These are phyloP conservation scores for Funneliformis geosporum DNA, from an alignment of 192 early-diverging fungal genomes.

Conservation along the genomic window DNA sequence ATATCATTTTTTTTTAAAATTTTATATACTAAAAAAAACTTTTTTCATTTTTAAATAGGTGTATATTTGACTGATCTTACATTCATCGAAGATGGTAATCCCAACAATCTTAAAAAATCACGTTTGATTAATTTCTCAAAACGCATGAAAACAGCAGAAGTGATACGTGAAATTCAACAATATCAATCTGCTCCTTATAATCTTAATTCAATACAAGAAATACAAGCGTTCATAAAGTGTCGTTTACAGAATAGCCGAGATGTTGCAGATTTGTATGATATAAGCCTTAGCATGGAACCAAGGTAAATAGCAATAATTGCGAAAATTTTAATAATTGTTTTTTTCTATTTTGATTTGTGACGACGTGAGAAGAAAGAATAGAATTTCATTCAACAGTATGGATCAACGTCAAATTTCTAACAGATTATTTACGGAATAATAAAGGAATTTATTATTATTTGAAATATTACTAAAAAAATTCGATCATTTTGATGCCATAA, in stretches of 20 bases:
- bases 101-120: constrained; percentile 65
- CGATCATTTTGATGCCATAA: neutral
- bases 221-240: constrained; percentile 76
- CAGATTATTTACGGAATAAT: no score
- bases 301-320: constrained; percentile 55
- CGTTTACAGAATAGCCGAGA: constrained; percentile 69
- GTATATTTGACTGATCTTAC: constrained; percentile 90
- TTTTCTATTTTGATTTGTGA: constrained; percentile 17
- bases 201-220: constrained; percentile 77
- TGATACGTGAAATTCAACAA: constrained; percentile 90
- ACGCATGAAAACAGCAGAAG: constrained; percentile 84
- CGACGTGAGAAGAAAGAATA: no score
- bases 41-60: constrained; percentile 40
- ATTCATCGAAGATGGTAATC: constrained; percentile 92
- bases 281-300: constrained; percentile 81
- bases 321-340: no score
- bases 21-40: neutral
- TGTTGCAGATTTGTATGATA: constrained; percentile 75
- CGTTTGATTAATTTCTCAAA: constrained; percentile 93
- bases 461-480: neutral
- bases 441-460: no score
- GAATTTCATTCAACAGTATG: neutral
- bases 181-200: constrained; percentile 85
- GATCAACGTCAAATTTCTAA: no score
- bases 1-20: neutral